Percentiles rank a stretch among this genome's conserved stretches.
phyloP scores from a whole-genome alignment of 176 grass and related monocot genomes.

The Elaeis guineensis region DNA sequence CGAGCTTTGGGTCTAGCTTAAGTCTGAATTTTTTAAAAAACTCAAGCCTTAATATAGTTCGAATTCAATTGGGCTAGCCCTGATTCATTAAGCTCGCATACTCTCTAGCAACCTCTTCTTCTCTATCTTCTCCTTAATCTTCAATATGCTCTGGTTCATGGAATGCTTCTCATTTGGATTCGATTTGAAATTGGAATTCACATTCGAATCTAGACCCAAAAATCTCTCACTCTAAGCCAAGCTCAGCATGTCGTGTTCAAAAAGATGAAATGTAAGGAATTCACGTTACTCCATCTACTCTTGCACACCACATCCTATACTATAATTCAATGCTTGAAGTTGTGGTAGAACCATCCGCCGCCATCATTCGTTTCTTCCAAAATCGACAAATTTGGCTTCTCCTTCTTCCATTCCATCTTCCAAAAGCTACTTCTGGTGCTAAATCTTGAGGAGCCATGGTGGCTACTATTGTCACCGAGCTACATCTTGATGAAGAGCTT shows the following conservation, averaged over 20 bases:
- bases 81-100: too few species aligned
- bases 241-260: constrained; percentile 55
- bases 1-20: too few species aligned
- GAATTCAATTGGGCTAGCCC: too few species aligned
- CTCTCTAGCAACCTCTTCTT: neutral
- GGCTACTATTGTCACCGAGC: neutral
- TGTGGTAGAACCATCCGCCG: constrained; percentile 22
- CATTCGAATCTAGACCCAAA: neutral
- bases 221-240: constrained; percentile 36
- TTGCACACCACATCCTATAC: constrained; percentile 65
- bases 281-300: constrained; percentile 89
- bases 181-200: neutral
- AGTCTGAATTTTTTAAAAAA: too few species aligned
- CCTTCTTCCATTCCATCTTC: neutral
- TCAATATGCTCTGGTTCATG: neutral
- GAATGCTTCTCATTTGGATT: neutral
- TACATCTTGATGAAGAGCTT: constrained; percentile 8
- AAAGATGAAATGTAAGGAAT: constrained; percentile 53
- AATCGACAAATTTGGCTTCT: neutral
- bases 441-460: constrained; percentile 39
- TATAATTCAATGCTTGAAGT: constrained; percentile 64
- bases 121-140: constrained; percentile 33
- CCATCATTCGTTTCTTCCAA: neutral
- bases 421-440: constrained; percentile 1
- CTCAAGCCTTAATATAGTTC: too few species aligned